phyloP scores from a whole-genome alignment of 192 early-diverging fungal species.

The Coemansia sp. region DNA sequence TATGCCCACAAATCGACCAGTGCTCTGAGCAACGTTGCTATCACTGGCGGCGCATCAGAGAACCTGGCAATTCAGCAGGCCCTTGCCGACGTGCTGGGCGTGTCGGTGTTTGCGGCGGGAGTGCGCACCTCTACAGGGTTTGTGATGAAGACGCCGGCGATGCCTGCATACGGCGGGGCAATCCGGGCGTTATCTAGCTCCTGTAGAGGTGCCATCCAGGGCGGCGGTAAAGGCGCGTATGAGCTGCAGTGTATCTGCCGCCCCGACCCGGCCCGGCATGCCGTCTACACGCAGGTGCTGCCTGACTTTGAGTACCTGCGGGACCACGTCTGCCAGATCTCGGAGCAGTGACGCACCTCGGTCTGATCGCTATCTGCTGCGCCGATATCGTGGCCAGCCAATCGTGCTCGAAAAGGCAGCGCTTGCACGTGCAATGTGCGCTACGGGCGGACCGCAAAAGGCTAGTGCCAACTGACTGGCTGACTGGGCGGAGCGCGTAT shows the following conservation, averaged over 20 bases:
- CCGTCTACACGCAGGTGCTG: slow-evolving; percentile 11
- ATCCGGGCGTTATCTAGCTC: slow-evolving; percentile 7
- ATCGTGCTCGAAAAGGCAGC: no score
- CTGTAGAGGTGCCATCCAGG: background rate
- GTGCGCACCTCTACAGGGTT: background rate
- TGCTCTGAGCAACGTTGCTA: slow-evolving; percentile 45
- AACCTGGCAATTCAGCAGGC: slow-evolving; percentile 56
- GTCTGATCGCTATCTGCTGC: background rate
- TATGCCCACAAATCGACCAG: slow-evolving; percentile 16
- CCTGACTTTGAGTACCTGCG: slow-evolving; percentile 30
- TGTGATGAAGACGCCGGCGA: slow-evolving; percentile 14
- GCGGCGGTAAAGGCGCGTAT: background rate
- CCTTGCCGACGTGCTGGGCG: slow-evolving; percentile 67
- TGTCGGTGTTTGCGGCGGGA: slow-evolving; percentile 50
- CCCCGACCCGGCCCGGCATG: slow-evolving; percentile 4
- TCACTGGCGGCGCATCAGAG: slow-evolving; percentile 66
- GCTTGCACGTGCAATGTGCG: no score
- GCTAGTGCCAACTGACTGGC: no score
- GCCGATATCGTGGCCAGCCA: no score
- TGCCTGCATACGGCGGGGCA: slow-evolving; percentile 40
- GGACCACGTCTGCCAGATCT: slow-evolving; percentile 1
- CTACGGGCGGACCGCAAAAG: no score
- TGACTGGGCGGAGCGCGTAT: no score
- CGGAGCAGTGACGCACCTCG: background rate
- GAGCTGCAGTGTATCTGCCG: slow-evolving; percentile 5